Percentiles rank a stretch among this genome's conserved stretches.
Conservation (phyloP, 1,284 basidiomycete species). For the Ceratobasidium sp. region DNA sequence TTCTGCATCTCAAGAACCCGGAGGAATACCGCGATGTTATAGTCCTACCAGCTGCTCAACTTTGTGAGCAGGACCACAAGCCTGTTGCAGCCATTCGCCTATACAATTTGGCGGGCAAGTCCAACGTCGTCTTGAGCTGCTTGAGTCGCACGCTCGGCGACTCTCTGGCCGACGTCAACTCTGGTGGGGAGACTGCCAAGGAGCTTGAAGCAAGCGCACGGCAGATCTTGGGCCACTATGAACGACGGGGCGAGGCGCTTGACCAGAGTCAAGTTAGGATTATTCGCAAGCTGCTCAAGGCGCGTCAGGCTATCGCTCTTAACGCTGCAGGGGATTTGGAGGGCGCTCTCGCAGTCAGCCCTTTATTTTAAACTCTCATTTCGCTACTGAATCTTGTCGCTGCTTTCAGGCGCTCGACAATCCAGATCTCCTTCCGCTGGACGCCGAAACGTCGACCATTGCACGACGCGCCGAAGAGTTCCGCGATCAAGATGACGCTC, state of each 20-base stretch:
- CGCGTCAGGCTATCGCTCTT: conserved; percentile 85
- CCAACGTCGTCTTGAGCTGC: conserved; percentile 87
- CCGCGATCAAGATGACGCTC: conserved; percentile 84
- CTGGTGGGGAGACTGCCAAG: conserved; percentile 74
- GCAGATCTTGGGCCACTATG: conserved; percentile 89
- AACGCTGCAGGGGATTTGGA: conserved; percentile 82
- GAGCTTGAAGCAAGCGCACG: conserved; percentile 82
- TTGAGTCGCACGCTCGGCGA: conserved; percentile 92
- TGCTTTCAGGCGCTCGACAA: conserved; percentile 80
- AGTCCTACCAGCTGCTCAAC: conserved; percentile 83
- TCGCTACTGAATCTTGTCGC: conserved; percentile 13
- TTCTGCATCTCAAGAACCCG: conserved; percentile 80
- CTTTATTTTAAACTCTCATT: conserved; percentile 7
- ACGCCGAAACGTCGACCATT: conserved; percentile 87
- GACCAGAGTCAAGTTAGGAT: conserved; percentile 64
- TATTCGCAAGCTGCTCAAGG: conserved; percentile 80
- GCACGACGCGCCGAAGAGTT: conserved; percentile 92
- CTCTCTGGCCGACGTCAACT: conserved; percentile 76
- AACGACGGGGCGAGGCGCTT: conserved; percentile 75
- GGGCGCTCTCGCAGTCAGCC: conserved; percentile 80
- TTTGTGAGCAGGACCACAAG: conserved; percentile 73
- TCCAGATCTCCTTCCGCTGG: conserved; percentile 90
- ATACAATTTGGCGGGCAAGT: conserved; percentile 95
- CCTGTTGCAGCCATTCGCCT: conserved; percentile 93
- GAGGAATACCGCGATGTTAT: conserved; percentile 86